A percentile compares a stretch with the other conserved stretches of the same genome.
Evolutionary conservation across 176 grass and related monocot species (phyloP).

Genomic region (Aegilops longissima): DNA sequence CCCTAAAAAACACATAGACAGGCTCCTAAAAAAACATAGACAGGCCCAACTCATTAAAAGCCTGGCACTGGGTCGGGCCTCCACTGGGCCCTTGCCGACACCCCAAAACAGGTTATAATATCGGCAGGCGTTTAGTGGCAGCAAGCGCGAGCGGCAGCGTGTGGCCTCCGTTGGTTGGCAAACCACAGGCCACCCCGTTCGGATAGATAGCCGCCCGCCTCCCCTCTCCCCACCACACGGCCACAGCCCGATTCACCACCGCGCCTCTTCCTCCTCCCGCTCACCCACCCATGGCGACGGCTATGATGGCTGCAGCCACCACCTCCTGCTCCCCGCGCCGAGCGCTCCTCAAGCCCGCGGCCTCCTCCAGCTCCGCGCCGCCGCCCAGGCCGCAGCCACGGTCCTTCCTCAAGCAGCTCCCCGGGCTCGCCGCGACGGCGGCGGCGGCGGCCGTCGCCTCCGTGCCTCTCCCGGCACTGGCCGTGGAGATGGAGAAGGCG

Average conservation of each 20-base stretch:
- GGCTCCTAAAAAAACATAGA: no score
- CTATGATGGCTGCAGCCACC: conserved; percentile 52
- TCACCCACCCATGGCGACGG: conserved; percentile 40
- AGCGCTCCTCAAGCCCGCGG: conserved; percentile 29
- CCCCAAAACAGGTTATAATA: neutral
- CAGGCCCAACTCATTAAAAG: no score
- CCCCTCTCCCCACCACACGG: neutral
- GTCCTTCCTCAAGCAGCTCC: conserved; percentile 22
- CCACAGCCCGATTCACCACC: neutral
- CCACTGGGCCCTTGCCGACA: neutral
- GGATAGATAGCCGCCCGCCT: conserved; percentile 50
- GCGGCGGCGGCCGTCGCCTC: conserved; percentile 49
- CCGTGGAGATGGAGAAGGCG: conserved; percentile 95
- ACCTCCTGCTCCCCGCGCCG: conserved; percentile 46
- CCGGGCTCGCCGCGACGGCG: conserved; percentile 43
- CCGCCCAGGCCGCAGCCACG: neutral
- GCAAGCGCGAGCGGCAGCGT: conserved; percentile 30
- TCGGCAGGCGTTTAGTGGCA: conserved; percentile 10
- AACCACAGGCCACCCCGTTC: conserved; percentile 27
- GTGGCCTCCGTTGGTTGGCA: conserved; percentile 21
- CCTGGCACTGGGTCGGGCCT: neutral
- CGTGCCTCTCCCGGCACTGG: conserved; percentile 75
- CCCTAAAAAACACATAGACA: no score
- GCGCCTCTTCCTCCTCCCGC: neutral
- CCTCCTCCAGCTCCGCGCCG: conserved; percentile 23